A percentile compares a stretch with the other conserved stretches of the same genome.
Evolutionary conservation across 2,329 filamentous ascomycete genomes (phyloP).

Genomic region (Orbilia brochopaga): DNA sequence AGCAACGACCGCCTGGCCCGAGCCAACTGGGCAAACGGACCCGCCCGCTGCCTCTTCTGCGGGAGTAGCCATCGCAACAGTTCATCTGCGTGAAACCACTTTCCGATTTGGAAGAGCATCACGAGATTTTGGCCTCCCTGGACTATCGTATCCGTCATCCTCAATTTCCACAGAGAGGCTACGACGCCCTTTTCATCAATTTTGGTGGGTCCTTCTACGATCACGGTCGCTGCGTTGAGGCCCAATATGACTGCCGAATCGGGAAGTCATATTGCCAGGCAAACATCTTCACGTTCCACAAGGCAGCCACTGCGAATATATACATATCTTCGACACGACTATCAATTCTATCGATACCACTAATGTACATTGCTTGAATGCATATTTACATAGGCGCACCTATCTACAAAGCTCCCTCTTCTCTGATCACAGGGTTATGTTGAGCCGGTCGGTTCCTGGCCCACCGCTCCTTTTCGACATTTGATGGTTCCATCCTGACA

Average conservation of each 20-base stretch:
- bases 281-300: conserved; percentile 6
- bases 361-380: conserved; percentile 5
- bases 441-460: conserved; percentile 26
- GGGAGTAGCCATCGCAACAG: conserved; percentile 49
- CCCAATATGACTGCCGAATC: conserved; percentile 23
- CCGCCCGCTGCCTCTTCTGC: conserved; percentile 9
- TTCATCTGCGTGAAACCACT: conserved; percentile 39
- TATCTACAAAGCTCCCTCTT: conserved; percentile 13
- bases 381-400: conserved; percentile 11
- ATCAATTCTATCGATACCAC: not conserved
- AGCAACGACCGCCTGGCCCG: conserved; percentile 13
- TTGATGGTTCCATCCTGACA: conserved; percentile 63
- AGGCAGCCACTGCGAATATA: not conserved
- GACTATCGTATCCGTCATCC: conserved; percentile 6
- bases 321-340: not conserved
- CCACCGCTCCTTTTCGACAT: conserved; percentile 45
- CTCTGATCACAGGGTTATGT: conserved; percentile 28
- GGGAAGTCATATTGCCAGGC: conserved; percentile 18
- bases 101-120: conserved; percentile 19
- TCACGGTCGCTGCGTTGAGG: conserved; percentile 16
- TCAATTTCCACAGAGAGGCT: conserved; percentile 14
- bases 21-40: conserved; percentile 10
- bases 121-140: conserved; percentile 4
- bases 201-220: not conserved
- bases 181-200: not conserved